A percentile compares a stretch with the other conserved stretches of the same genome.
Evolutionary conservation across 768 basidiomycete genomes (phyloP).

Genomic region (Russula sp.): DNA sequence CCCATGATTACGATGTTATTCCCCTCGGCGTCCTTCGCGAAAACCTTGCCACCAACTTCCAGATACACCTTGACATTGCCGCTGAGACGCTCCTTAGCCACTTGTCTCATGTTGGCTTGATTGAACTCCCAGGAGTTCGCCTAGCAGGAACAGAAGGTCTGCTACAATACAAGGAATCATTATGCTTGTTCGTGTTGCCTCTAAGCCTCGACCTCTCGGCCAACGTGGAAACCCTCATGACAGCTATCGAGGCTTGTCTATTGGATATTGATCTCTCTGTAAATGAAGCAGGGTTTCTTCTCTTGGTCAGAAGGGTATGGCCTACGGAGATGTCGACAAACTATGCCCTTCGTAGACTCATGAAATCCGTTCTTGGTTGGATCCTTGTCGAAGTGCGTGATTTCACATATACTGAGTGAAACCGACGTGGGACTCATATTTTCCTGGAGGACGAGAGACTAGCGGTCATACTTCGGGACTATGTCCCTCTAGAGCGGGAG

Average conservation of each 20-base stretch:
- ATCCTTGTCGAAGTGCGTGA: conserved; percentile 58
- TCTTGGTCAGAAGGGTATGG: conserved; percentile 65
- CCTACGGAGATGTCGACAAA: conserved; percentile 67
- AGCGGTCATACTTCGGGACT: conserved; percentile 59
- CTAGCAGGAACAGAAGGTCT: conserved; percentile 32
- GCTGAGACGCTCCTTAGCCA: conserved; percentile 50
- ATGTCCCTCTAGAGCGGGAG: conserved; percentile 45
- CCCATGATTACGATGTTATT: conserved; percentile 49
- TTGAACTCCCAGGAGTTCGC: conserved; percentile 40
- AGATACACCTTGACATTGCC: conserved; percentile 45
- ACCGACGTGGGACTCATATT: neutral
- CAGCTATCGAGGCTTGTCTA: conserved; percentile 64
- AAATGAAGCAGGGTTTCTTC: conserved; percentile 66
- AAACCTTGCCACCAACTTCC: conserved; percentile 51
- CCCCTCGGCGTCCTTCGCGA: conserved; percentile 53
- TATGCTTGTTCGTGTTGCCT: conserved; percentile 61
- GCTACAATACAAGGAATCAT: conserved; percentile 29
- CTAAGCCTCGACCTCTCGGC: conserved; percentile 62
- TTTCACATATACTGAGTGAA: neutral
- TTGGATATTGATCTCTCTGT: conserved; percentile 62
- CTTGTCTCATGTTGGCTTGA: conserved; percentile 54
- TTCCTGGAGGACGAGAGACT: conserved; percentile 53
- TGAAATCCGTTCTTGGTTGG: conserved; percentile 56
- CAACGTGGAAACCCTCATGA: conserved; percentile 65
- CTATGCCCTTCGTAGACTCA: conserved; percentile 58